phyloP scores from a whole-genome alignment of 192 early-diverging fungal species.

The Dimargaris xerosporica region DNA sequence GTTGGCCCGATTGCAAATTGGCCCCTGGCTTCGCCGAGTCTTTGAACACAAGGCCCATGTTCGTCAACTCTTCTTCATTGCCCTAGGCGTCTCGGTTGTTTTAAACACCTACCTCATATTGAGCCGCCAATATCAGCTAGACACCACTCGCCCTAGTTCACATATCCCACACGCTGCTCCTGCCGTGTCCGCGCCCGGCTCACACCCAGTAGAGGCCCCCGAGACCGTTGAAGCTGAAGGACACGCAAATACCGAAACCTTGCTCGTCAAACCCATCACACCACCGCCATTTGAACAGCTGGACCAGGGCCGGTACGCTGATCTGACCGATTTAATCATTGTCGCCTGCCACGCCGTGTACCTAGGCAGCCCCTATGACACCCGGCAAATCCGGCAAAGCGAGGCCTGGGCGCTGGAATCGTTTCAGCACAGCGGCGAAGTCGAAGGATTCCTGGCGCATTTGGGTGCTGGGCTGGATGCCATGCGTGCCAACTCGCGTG shows the following conservation, averaged over 20 bases:
- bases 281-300: no score
- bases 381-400: constrained; percentile 20
- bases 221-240: no score
- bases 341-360: constrained; percentile 31
- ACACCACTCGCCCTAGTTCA: no score
- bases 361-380: constrained; percentile 16
- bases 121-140: no score
- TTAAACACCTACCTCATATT: neutral
- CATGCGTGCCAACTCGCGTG: constrained; percentile 19
- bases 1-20: no score
- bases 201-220: no score
- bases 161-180: no score
- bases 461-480: constrained; percentile 25
- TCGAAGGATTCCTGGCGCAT: constrained; percentile 29
- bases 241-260: no score
- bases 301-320: constrained; percentile 10
- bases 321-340: constrained; percentile 28
- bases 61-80: neutral
- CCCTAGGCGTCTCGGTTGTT: neutral
- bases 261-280: no score
- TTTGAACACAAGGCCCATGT: no score
- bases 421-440: constrained; percentile 22
- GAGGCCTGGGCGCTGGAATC: constrained; percentile 26
- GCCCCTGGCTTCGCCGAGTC: no score
- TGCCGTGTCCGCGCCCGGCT: no score